phyloP scores from a whole-genome alignment of 306 rosid species.

The Cucumis hystrix region DNA sequence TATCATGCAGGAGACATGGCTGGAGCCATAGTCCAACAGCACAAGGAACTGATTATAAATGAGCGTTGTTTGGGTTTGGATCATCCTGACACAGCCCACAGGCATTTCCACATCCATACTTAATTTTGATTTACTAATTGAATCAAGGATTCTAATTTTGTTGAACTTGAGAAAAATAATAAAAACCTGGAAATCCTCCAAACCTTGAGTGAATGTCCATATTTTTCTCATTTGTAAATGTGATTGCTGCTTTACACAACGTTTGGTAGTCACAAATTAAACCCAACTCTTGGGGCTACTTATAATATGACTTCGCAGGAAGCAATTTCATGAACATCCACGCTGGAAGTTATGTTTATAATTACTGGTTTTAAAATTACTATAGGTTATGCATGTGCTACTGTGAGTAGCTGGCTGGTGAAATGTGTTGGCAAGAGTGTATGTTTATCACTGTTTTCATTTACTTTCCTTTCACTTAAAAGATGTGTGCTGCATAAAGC shows the following conservation, averaged over 20 bases:
- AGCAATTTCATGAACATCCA: background rate
- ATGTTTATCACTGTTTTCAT: background rate
- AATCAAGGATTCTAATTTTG: background rate
- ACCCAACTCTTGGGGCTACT: background rate
- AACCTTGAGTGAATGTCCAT: background rate
- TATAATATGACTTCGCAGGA: background rate
- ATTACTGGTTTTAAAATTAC: background rate
- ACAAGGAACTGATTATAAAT: constrained; percentile 87
- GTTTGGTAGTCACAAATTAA: background rate
- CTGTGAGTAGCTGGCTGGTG: background rate
- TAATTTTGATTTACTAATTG: background rate
- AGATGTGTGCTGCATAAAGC: background rate
- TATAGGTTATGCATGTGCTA: background rate
- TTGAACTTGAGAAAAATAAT: no score
- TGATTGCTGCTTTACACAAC: background rate
- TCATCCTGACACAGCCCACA: constrained; percentile 99
- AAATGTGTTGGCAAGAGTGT: no score
- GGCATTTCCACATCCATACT: constrained; percentile 30
- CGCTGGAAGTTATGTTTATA: background rate
- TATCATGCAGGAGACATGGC: constrained; percentile 99
- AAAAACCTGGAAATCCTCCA: background rate
- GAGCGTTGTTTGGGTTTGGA: constrained; percentile 96
- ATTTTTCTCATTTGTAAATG: background rate
- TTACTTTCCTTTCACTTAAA: background rate
- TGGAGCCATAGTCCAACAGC: constrained; percentile 95